These are phyloP conservation scores for Alternaria triticina DNA, from an alignment of 2,329 filamentous ascomycete genomes.

Conservation along the genomic window DNA sequence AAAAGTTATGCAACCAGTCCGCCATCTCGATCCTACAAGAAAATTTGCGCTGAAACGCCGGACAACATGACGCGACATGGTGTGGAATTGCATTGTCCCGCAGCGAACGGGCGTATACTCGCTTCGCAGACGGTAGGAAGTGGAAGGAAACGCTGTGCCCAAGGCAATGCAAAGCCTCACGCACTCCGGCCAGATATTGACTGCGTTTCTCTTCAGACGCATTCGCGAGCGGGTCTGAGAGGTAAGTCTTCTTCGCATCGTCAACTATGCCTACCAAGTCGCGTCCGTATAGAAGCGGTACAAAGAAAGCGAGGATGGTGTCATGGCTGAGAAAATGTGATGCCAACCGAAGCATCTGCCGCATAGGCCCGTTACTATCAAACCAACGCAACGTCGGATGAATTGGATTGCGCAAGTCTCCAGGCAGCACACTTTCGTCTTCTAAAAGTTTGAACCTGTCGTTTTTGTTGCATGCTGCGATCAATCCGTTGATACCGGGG, in stretches of 20 bases:
- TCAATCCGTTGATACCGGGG: slow-evolving; percentile 22
- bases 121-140: slow-evolving; percentile 19
- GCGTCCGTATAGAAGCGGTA: slow-evolving; percentile 35
- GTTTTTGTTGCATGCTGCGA: slow-evolving; percentile 31
- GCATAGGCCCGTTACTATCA: slow-evolving; percentile 17
- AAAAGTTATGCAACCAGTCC: slow-evolving; percentile 25
- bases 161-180: slow-evolving; percentile 35
- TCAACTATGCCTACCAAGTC: slow-evolving; percentile 12
- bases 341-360: slow-evolving; percentile 38
- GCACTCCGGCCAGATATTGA: slow-evolving; percentile 23
- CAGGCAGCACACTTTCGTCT: slow-evolving; percentile 24
- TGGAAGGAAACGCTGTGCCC: slow-evolving; percentile 30
- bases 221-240: slow-evolving; percentile 27
- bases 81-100: slow-evolving; percentile 2
- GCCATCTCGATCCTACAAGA: slow-evolving; percentile 33
- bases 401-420: slow-evolving; percentile 36
- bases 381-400: slow-evolving; percentile 40
- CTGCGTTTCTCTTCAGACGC: slow-evolving; percentile 16
- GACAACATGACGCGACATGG: slow-evolving; percentile 15
- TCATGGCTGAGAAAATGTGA: slow-evolving; percentile 42
- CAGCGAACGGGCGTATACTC: slow-evolving; percentile 32
- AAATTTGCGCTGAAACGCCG: slow-evolving; percentile 18
- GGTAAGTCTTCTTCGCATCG: slow-evolving; percentile 18
- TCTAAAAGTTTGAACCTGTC: slow-evolving; percentile 43
- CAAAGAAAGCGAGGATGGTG: slow-evolving; percentile 38